Conservation (phyloP, 208 protist genomes). For the Cochliopodium minus region DNA sequence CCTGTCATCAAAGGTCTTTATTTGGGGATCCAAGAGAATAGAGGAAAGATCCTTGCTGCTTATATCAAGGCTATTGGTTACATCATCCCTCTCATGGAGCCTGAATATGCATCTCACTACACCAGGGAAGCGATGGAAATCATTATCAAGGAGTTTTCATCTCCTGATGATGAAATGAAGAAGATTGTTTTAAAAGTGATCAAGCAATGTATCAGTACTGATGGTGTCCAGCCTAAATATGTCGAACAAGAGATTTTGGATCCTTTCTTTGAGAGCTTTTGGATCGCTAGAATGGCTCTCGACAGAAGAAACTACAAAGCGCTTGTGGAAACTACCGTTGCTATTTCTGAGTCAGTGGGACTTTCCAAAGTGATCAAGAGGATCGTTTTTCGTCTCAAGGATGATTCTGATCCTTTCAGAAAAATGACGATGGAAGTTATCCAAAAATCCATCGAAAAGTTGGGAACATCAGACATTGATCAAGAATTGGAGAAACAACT, state of each 20-base stretch:
- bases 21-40: slow-evolving; percentile 67
- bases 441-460: slow-evolving; percentile 46
- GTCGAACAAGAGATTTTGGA: slow-evolving; percentile 66
- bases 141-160: slow-evolving; percentile 72
- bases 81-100: slow-evolving; percentile 95
- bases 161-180: slow-evolving; percentile 94
- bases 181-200: slow-evolving; percentile 94
- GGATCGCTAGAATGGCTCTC: slow-evolving; percentile 82
- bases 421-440: slow-evolving; percentile 78
- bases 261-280: slow-evolving; percentile 76
- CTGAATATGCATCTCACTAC: slow-evolving; percentile 80
- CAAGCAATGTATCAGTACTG: slow-evolving; percentile 85
- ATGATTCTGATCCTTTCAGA: slow-evolving; percentile 88
- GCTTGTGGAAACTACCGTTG: slow-evolving; percentile 83
- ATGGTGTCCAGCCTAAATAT: slow-evolving; percentile 78
- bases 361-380: slow-evolving; percentile 63
- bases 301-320: slow-evolving; percentile 69
- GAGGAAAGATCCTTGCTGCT: slow-evolving; percentile 77
- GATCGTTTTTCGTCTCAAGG: slow-evolving; percentile 88
- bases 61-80: slow-evolving; percentile 95
- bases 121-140: slow-evolving; percentile 82
- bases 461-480: slow-evolving; percentile 66
- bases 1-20: slow-evolving; percentile 79
- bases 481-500: slow-evolving; percentile 67
- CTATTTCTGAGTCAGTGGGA: slow-evolving; percentile 83